phyloP scores from a whole-genome alignment of 2,329 filamentous ascomycete genomes.

The Dothideomycetes sp. region DNA sequence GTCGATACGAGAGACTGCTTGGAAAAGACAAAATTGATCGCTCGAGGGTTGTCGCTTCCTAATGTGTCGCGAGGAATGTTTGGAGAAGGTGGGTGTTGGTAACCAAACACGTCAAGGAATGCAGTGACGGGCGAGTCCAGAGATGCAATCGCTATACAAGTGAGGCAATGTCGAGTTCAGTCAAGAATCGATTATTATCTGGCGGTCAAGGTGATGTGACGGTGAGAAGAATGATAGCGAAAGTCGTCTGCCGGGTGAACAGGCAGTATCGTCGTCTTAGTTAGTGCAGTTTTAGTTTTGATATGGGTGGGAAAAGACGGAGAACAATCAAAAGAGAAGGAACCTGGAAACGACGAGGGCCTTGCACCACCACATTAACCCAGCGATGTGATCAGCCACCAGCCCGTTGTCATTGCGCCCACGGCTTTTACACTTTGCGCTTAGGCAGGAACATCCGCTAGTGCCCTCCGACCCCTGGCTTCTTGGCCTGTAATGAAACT shows the following conservation, averaged over 20 bases:
- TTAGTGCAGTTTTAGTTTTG: too few relatives aligned
- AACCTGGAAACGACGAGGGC: constrained; percentile 3
- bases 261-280: constrained; percentile 11
- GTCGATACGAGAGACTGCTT: not conserved
- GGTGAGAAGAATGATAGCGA: constrained; percentile 3
- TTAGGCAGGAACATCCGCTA: constrained; percentile 12
- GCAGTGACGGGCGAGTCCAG: too few relatives aligned
- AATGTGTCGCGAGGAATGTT: not conserved
- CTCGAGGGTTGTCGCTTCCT: not conserved
- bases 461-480: constrained; percentile 2
- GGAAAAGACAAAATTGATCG: not conserved
- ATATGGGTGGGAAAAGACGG: constrained; percentile 7
- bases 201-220: not conserved
- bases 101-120: constrained; percentile 8
- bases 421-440: too few relatives aligned
- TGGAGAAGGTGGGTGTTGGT: not conserved
- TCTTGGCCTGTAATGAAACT: constrained; percentile 10
- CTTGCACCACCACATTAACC: not conserved
- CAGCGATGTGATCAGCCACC: constrained; percentile 10
- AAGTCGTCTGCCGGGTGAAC: constrained; percentile 12
- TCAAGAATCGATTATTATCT: not conserved
- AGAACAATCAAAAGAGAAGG: constrained; percentile 12
- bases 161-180: too few relatives aligned
- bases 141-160: too few relatives aligned
- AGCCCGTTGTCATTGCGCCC: constrained; percentile 10